Evolutionary conservation across 805 yeast genomes (phyloP).

Genomic region (Metschnikowia reukaufii): DNA sequence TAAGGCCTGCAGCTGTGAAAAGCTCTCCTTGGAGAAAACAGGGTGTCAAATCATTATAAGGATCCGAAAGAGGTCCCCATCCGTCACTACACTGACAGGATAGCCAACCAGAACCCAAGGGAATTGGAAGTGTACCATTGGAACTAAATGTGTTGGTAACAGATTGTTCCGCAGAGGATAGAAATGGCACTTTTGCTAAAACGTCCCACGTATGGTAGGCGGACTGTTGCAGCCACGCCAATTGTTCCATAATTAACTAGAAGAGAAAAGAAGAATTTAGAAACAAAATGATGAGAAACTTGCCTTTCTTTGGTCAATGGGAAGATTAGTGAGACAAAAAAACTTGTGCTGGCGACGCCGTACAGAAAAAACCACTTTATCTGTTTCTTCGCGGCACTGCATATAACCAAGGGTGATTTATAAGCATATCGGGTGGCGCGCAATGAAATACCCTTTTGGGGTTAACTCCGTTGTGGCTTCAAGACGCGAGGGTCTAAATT

Average conservation of each 20-base stretch:
- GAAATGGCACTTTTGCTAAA: conserved; percentile 15
- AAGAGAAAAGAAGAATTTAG: not conserved
- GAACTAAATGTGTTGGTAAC: not conserved
- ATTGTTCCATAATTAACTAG: conserved; percentile 18
- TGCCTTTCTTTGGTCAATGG: not conserved
- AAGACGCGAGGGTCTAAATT: too few species aligned
- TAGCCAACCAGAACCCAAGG: conserved; percentile 20
- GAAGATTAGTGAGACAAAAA: not conserved
- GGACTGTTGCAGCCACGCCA: conserved; percentile 18
- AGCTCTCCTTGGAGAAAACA: conserved; percentile 59
- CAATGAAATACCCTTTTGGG: too few species aligned
- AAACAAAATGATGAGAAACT: not conserved
- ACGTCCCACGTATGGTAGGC: conserved; percentile 17
- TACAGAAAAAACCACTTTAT: not conserved
- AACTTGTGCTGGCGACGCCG: not conserved
- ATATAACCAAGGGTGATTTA: not conserved
- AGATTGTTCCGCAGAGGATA: conserved; percentile 7
- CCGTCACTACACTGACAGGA: conserved; percentile 46
- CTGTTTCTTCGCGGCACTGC: not conserved
- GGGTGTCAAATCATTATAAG: conserved; percentile 55
- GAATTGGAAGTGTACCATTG: conserved; percentile 7
- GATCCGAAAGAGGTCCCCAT: conserved; percentile 39
- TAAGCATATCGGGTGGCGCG: not conserved
- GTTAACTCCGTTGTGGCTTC: too few species aligned
- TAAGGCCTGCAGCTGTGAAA: conserved; percentile 40